phyloP scores from a whole-genome alignment of 2,329 filamentous ascomycete species.

The Thermoascus crustaceus region DNA sequence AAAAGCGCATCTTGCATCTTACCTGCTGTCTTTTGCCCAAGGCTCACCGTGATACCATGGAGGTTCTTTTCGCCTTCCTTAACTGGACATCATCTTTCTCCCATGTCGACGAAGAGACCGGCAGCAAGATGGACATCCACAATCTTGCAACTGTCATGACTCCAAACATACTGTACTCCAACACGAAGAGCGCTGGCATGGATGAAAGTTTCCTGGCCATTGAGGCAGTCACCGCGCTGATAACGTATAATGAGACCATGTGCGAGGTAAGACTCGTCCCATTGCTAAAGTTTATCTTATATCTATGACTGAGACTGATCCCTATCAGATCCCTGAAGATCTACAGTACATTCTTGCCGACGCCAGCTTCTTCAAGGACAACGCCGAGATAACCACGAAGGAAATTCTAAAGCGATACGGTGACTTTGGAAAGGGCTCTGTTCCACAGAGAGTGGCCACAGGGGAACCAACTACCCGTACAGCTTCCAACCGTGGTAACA shows the following conservation, averaged over 20 bases:
- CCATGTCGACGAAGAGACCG: constrained; percentile 91
- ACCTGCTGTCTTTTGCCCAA: constrained; percentile 91
- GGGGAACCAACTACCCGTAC: constrained; percentile 45
- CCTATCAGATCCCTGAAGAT: constrained; percentile 75
- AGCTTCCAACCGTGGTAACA: constrained; percentile 31
- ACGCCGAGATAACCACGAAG: constrained; percentile 86
- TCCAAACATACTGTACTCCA: constrained; percentile 82
- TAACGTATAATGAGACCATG: constrained; percentile 91
- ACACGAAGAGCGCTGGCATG: constrained; percentile 61
- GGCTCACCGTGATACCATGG: constrained; percentile 82
- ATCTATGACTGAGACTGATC: too few species aligned
- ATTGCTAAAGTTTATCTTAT: constrained; percentile 60
- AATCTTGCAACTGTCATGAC: constrained; percentile 96
- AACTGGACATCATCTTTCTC: constrained; percentile 98
- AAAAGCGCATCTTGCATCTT: constrained; percentile 78
- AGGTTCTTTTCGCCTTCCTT: constrained; percentile 90
- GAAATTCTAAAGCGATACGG: constrained; percentile 93
- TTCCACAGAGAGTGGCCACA: constrained; percentile 45
- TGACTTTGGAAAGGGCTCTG: constrained; percentile 63
- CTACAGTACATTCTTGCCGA: constrained; percentile 80
- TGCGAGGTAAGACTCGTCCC: constrained; percentile 74
- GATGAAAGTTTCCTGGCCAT: constrained; percentile 89
- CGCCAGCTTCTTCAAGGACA: constrained; percentile 69
- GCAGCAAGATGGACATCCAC: constrained; percentile 98
- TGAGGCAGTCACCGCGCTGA: constrained; percentile 82